phyloP scores from a whole-genome alignment of 2,329 filamentous ascomycete species.

The Botryotinia calthae region DNA sequence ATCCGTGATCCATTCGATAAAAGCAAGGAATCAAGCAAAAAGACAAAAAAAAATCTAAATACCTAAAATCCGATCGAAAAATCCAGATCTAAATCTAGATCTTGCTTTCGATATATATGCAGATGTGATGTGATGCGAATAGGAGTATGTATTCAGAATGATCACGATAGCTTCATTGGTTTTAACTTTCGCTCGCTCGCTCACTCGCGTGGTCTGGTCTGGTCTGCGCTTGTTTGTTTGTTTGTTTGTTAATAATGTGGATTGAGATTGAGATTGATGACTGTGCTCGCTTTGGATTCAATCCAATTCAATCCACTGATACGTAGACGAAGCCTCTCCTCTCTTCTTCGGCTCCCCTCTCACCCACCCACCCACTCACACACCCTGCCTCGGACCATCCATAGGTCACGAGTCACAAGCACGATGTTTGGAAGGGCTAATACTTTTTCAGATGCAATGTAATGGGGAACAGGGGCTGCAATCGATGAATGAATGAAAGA shows the following conservation, averaged over 20 bases:
- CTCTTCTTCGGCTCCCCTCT: not conserved
- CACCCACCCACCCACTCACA: not conserved
- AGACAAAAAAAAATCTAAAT: too few relatives aligned
- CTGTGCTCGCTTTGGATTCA: not conserved
- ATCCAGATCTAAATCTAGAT: not conserved
- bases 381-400: not conserved
- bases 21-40: too few relatives aligned
- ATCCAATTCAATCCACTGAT: not conserved
- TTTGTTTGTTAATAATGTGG: too few relatives aligned
- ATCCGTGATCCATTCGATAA: too few relatives aligned
- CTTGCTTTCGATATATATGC: not conserved
- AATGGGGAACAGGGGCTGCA: not conserved
- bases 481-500: not conserved
- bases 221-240: not conserved
- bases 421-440: not conserved
- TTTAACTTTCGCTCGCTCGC: not conserved
- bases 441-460: not conserved
- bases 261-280: not conserved
- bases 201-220: not conserved
- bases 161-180: slow-evolving; percentile 7
- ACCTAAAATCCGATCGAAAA: too few relatives aligned
- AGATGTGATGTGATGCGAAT: not conserved
- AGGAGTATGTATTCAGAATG: not conserved
- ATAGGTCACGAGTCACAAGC: slow-evolving; percentile 16
- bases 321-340: not conserved